Conservation (phyloP, 2,329 filamentous ascomycete species). For the Phialocephala sp. region DNA sequence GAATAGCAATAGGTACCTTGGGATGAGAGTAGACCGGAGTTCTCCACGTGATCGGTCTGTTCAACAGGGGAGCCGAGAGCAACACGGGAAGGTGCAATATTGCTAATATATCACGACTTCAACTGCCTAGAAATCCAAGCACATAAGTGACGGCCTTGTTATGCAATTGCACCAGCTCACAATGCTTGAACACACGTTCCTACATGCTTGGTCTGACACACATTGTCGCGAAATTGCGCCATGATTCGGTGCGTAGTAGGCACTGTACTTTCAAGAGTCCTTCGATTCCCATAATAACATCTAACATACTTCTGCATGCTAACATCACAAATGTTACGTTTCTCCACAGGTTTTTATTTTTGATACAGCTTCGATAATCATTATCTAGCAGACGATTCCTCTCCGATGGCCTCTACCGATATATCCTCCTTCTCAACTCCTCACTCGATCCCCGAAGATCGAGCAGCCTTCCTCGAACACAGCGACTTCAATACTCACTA, state of each 20-base stretch:
- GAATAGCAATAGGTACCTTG: no score
- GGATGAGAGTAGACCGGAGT: no score
- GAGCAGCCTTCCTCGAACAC: background rate
- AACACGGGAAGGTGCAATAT: background rate
- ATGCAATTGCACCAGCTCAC: background rate
- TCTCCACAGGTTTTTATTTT: no score
- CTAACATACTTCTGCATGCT: conserved; percentile 1
- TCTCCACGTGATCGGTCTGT: background rate
- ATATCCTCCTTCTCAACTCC: background rate
- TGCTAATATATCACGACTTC: conserved; percentile 6
- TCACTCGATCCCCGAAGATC: background rate
- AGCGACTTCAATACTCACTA: background rate
- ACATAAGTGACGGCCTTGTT: background rate
- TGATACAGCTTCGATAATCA: background rate
- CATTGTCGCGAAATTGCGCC: conserved; percentile 9
- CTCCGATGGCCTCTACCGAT: background rate
- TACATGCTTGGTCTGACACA: conserved; percentile 1
- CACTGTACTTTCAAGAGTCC: background rate
- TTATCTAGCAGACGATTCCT: background rate
- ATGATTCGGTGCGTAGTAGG: conserved; percentile 6
- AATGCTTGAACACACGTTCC: background rate
- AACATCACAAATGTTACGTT: background rate
- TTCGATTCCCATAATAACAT: background rate
- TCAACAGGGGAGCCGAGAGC: background rate
- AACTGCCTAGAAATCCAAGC: background rate